phyloP scores from a whole-genome alignment of 2,329 filamentous ascomycete species.

The Zarea fungicola region DNA sequence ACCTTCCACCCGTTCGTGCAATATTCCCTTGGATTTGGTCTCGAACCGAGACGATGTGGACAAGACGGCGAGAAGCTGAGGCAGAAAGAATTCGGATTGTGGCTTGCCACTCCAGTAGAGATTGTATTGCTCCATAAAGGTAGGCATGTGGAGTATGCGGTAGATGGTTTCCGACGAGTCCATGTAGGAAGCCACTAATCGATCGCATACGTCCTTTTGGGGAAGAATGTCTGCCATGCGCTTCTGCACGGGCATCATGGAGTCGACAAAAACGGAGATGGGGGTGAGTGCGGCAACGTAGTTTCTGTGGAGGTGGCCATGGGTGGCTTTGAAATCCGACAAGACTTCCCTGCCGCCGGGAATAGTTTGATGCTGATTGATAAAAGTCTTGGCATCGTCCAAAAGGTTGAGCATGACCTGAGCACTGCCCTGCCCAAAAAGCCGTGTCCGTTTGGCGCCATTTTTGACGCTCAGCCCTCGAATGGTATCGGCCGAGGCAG shows the following conservation, averaged over 20 bases:
- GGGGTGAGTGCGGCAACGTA: constrained; percentile 43
- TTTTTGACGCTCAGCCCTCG: constrained; percentile 45
- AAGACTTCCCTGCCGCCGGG: constrained; percentile 39
- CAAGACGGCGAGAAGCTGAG: constrained; percentile 47
- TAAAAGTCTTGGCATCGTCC: constrained; percentile 48
- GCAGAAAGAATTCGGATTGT: constrained; percentile 46
- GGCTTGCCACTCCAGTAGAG: constrained; percentile 46
- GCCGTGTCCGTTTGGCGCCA: constrained; percentile 42
- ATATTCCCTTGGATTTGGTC: constrained; percentile 44
- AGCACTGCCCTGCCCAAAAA: constrained; percentile 49
- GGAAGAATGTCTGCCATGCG: constrained; percentile 54
- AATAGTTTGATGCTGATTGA: constrained; percentile 37
- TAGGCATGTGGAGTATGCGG: constrained; percentile 47
- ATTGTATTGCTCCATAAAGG: constrained; percentile 46
- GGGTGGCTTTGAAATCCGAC: constrained; percentile 40
- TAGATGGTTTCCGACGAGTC: constrained; percentile 48
- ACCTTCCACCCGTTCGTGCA: constrained; percentile 46
- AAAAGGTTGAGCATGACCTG: constrained; percentile 52
- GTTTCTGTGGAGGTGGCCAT: constrained; percentile 43
- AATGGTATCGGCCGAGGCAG: constrained; percentile 40
- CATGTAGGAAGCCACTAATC: constrained; percentile 44
- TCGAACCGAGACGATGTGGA: constrained; percentile 50
- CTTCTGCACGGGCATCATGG: constrained; percentile 52
- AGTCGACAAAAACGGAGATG: constrained; percentile 53
- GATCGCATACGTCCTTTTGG: constrained; percentile 45